phyloP scores from a whole-genome alignment of 1,139 yeast species.

The Pichia kudriavzevii region DNA sequence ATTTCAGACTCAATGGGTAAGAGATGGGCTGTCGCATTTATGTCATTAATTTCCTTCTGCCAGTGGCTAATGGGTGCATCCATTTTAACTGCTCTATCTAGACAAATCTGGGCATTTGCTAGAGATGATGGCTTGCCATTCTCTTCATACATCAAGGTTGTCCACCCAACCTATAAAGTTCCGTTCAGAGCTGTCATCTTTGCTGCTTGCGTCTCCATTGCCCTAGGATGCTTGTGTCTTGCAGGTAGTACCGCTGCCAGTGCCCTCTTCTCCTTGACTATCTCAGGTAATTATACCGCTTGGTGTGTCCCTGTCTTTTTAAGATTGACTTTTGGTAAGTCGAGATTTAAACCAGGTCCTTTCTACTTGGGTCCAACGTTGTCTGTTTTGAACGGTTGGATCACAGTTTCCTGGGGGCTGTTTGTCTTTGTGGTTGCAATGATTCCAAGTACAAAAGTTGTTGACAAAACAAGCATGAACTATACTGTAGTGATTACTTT shows the following conservation, averaged over 20 bases:
- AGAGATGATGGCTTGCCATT: conserved; percentile 46
- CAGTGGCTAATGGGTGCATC: conserved; percentile 66
- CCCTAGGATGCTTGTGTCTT: conserved; percentile 33
- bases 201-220: conserved; percentile 41
- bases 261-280: conserved; percentile 41
- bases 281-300: conserved; percentile 39
- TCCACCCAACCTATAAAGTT: conserved; percentile 45
- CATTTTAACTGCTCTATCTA: conserved; percentile 43
- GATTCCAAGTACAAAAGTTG: conserved; percentile 33
- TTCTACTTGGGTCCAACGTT: conserved; percentile 28
- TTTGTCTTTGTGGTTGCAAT: conserved; percentile 33
- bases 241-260: conserved; percentile 32
- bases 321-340: conserved; percentile 36
- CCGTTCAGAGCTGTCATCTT: conserved; percentile 59
- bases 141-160: conserved; percentile 43
- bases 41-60: conserved; percentile 51
- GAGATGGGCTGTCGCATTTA: conserved; percentile 62
- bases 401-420: conserved; percentile 33
- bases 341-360: conserved; percentile 31
- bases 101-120: conserved; percentile 48
- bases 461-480: conserved; percentile 43
- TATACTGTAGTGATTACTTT: conserved; percentile 53
- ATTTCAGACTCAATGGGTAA: conserved; percentile 59
- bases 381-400: conserved; percentile 30
- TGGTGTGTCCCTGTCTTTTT: conserved; percentile 40